Base-by-base conservation (phyloP, 2,329 filamentous ascomycete species). In the Sordariomycetes sp. region DNA sequence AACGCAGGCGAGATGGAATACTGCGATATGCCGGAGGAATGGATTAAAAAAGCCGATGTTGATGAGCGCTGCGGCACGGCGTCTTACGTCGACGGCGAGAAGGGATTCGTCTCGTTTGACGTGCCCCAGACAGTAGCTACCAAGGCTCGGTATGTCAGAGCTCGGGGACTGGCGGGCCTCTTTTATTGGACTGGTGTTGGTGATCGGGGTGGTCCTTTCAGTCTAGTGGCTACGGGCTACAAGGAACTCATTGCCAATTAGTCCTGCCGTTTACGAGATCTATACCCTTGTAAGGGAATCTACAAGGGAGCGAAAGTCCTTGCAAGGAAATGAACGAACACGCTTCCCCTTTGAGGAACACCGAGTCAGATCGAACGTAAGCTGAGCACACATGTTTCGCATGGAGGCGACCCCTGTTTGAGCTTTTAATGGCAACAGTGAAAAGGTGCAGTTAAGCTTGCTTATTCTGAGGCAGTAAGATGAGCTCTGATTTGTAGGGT, bases 101-200 rank as follows among this genome's bases (percentile, higher is more conserved):
- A 58, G 33, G 60, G 76, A 0, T 81, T 82, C 40, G 64, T 80
- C 6, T 78, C 72, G 8, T 80, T 82, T 42, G 79, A 83, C 44
- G 75, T 72, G 21, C 69, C 75, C 5, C 55, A 58, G 17, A 80
- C 75, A 1, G 76, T 82, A 12, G 51, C 58, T 35, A 63, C 69
- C 46, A 83, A 83, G 54, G 78, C 76, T 1, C 59, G 62, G 23
- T 81, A 74, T 45, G 75, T 68, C 30, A 68, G 64, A 30, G 55
- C 61, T 23, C 62, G 64, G 38, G 63, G 63, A 2, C 57, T 83
- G 2, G 78, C 68, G 0, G 79, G 79, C 0, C 43, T 83, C 20
- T 82, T 82, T 50, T 82, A 80, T 55, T 82, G 79, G 79, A 78
- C 77, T 25, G 76, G 77, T 3, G 70, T 69, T 3, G 73, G 69